Conservation (phyloP, 371 early-diverging fungal species). For the Apophysomyces ossiformis region DNA sequence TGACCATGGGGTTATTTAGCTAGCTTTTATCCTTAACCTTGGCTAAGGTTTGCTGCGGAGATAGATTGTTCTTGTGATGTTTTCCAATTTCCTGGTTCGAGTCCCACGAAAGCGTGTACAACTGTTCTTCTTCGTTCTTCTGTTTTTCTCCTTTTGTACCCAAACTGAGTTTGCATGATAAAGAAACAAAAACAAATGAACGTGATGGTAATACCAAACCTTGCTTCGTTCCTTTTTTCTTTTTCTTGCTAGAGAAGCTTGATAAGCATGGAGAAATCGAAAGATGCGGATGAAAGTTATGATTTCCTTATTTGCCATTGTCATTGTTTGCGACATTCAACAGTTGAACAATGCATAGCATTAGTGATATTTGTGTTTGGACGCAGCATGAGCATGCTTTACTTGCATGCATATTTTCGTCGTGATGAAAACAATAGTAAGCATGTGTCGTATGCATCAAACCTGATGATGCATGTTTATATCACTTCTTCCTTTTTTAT, state of each 20-base stretch:
- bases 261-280: background rate
- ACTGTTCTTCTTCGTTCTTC: background rate
- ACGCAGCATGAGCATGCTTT: slow-evolving; percentile 10
- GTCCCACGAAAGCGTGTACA: background rate
- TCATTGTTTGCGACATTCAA: slow-evolving; percentile 6
- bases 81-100: too few species aligned
- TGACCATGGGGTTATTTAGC: slow-evolving; percentile 30
- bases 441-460: slow-evolving; percentile 9
- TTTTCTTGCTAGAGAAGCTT: too few species aligned
- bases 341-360: slow-evolving; percentile 7
- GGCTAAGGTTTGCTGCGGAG: too few species aligned
- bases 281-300: background rate
- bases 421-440: slow-evolving; percentile 12
- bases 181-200: background rate
- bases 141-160: background rate
- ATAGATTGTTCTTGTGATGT: too few species aligned
- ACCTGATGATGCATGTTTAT: slow-evolving; percentile 10
- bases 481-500: slow-evolving; percentile 2
- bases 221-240: background rate
- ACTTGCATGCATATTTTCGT: slow-evolving; percentile 10
- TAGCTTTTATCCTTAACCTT: slow-evolving; percentile 23
- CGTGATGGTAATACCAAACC: background rate
- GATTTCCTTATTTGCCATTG: slow-evolving; percentile 1
- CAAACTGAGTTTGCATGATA: background rate
- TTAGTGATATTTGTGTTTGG: slow-evolving; percentile 9